Evolutionary conservation across 2,329 filamentous ascomycete genomes (phyloP), one percentile per base, ranked within the genome.

Genomic region (Neopestalotiopsis clavispora): DNA sequence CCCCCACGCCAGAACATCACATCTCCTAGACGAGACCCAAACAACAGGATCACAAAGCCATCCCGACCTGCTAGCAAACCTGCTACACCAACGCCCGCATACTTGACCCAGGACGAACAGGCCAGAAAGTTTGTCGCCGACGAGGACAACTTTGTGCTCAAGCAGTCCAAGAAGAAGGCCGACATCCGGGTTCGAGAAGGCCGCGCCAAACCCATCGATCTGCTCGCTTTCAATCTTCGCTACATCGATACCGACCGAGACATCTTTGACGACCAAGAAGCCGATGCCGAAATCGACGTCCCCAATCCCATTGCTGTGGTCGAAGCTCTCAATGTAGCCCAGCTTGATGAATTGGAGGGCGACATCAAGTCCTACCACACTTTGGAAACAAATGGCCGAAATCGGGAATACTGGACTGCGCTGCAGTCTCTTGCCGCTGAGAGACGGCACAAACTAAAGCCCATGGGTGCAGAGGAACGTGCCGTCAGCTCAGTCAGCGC

Each of bases 91-190:
- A 52, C 45, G 9, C 71, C 75, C 34, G 80, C 77, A 67, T 88
- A 86, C 74, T 81, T 93, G 70, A 92, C 91, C 69, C 89, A 94
- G 77, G 92, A 94, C 75, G 91, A 95, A 77, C 91, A 94, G 77
- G 92, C 91, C 72, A 86, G 90, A 32, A 88, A 92, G 77, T 99
- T 96, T 86, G 93, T 98, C 23, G 93, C 95, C 66, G 93, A 97
- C 75, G 96, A 99, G 80, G 96, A 99, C 83, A 91, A 92, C 72
- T 99, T 99, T 77, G 96, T 98, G 68, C 84, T 99, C 76, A 95
- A 94, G 81, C 96, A 99, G 82, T 92, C 95, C 61, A 99, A 98
- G 86, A 98, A 97, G 85, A 98, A 98, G 84, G 95, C 96, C 57
- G 93, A 95, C 72, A 97, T 99, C 74, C 92, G 96, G 56, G 94